Percentiles rank a stretch among this genome's conserved stretches.
Conservation (phyloP, 2,329 filamentous ascomycete genomes). For the Fusarium acutatum region DNA sequence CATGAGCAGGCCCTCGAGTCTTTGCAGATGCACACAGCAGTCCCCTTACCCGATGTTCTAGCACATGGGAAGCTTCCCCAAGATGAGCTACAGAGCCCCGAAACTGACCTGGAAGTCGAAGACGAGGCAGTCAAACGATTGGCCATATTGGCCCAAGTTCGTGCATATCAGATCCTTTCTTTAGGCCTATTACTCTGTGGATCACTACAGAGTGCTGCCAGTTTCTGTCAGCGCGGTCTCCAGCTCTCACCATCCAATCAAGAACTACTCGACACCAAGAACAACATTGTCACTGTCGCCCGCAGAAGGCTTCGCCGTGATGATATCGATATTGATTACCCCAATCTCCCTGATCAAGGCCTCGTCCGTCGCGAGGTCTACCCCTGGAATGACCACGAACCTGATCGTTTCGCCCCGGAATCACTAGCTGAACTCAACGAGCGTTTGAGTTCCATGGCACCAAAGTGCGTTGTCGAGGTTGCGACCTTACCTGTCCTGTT, state of each 20-base stretch:
- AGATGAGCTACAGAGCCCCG: slow-evolving; percentile 45
- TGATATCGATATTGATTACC: slow-evolving; percentile 54
- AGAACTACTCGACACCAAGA: slow-evolving; percentile 63
- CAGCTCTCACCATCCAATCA: slow-evolving; percentile 62
- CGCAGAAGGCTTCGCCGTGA: slow-evolving; percentile 57
- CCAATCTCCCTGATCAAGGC: slow-evolving; percentile 72
- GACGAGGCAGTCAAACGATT: slow-evolving; percentile 51
- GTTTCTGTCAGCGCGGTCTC: slow-evolving; percentile 71
- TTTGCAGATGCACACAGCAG: slow-evolving; percentile 49
- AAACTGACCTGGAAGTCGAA: slow-evolving; percentile 46
- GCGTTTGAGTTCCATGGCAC: slow-evolving; percentile 73
- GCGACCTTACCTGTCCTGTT: slow-evolving; percentile 79
- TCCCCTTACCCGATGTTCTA: slow-evolving; percentile 56
- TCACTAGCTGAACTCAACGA: slow-evolving; percentile 77
- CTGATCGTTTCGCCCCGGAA: slow-evolving; percentile 74
- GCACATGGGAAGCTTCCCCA: slow-evolving; percentile 53
- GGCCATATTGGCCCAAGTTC: slow-evolving; percentile 60
- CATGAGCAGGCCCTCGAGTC: slow-evolving; percentile 72
- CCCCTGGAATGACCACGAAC: slow-evolving; percentile 73
- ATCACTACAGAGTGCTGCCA: slow-evolving; percentile 72
- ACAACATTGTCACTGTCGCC: slow-evolving; percentile 63
- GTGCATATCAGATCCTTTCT: slow-evolving; percentile 67
- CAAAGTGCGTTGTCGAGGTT: slow-evolving; percentile 82
- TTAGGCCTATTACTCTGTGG: slow-evolving; percentile 69
- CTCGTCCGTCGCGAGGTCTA: slow-evolving; percentile 76